phyloP scores from a whole-genome alignment of 2,329 filamentous ascomycete species.

The Cladosporium cucumerinum region DNA sequence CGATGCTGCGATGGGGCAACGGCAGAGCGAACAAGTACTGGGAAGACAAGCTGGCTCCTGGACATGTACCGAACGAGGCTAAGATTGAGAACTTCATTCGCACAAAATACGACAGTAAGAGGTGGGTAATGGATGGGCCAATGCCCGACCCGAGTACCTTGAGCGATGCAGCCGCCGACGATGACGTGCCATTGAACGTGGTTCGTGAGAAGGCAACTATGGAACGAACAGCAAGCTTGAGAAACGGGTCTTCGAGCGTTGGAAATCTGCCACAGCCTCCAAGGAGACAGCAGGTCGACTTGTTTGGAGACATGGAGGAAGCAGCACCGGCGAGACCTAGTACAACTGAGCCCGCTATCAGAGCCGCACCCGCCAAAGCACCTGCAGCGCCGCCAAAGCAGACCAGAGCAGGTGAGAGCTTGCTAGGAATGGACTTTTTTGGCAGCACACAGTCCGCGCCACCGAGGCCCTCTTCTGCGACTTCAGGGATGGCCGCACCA shows the following conservation, averaged over 20 bases:
- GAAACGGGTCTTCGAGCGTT: slow-evolving; percentile 30
- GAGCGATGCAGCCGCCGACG: slow-evolving; percentile 69
- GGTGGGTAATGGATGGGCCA: slow-evolving; percentile 98
- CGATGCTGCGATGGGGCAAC: slow-evolving; percentile 93
- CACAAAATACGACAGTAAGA: slow-evolving; percentile 97
- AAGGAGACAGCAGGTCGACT: slow-evolving; percentile 56
- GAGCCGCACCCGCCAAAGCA: slow-evolving; percentile 45
- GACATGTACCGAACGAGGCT: slow-evolving; percentile 88
- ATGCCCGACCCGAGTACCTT: slow-evolving; percentile 90
- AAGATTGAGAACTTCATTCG: slow-evolving; percentile 99
- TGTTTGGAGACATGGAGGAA: slow-evolving; percentile 72
- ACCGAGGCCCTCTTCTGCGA: slow-evolving; percentile 78
- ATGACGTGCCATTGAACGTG: slow-evolving; percentile 69
- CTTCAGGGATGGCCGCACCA: slow-evolving; percentile 56
- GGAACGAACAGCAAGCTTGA: slow-evolving; percentile 37
- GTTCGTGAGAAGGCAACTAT: slow-evolving; percentile 70
- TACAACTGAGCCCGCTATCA: slow-evolving; percentile 69
- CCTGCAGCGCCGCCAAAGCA: slow-evolving; percentile 45
- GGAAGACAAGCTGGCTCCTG: slow-evolving; percentile 88
- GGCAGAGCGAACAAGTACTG: slow-evolving; percentile 97
- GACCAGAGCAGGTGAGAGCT: slow-evolving; percentile 75
- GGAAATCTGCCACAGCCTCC: slow-evolving; percentile 36
- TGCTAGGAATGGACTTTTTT: slow-evolving; percentile 90
- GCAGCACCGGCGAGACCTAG: slow-evolving; percentile 66
- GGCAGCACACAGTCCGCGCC: slow-evolving; percentile 67